Conservation (phyloP, 2,329 filamentous ascomycete genomes). For the Penicillium brasilianum region DNA sequence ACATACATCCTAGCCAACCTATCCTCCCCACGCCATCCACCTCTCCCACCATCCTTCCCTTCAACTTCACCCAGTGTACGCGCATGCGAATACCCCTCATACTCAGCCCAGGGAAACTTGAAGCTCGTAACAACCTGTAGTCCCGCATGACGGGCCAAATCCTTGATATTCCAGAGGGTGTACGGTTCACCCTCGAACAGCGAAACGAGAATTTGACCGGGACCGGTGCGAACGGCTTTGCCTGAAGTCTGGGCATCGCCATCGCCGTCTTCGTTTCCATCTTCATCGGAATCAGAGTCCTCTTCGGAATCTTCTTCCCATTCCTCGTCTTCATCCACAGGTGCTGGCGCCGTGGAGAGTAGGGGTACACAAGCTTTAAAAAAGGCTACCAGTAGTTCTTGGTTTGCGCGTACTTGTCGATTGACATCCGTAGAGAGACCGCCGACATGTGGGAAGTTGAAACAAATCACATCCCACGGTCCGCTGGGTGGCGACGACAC, state of each 20-base stretch:
- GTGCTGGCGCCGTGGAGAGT: slow-evolving; percentile 37
- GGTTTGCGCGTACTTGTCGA: slow-evolving; percentile 90
- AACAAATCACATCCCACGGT: slow-evolving; percentile 77
- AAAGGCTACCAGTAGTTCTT: slow-evolving; percentile 60
- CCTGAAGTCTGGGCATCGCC: slow-evolving; percentile 25
- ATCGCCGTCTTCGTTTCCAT: slow-evolving; percentile 22
- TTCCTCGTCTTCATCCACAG: slow-evolving; percentile 32
- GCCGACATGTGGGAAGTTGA: slow-evolving; percentile 97
- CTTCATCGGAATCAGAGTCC: slow-evolving; percentile 20
- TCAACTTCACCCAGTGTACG: slow-evolving; percentile 53
- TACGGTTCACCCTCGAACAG: slow-evolving; percentile 95
- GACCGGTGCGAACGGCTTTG: slow-evolving; percentile 33
- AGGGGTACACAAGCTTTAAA: slow-evolving; percentile 53
- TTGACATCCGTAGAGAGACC: slow-evolving; percentile 92
- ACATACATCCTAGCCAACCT: slow-evolving; percentile 54
- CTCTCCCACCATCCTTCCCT: slow-evolving; percentile 44
- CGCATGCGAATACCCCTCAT: slow-evolving; percentile 55
- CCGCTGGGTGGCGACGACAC: slow-evolving; percentile 28
- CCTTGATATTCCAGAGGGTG: slow-evolving; percentile 90
- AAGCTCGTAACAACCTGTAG: slow-evolving; percentile 54
- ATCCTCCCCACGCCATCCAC: slow-evolving; percentile 55
- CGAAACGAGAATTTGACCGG: slow-evolving; percentile 74
- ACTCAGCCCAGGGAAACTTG: slow-evolving; percentile 53
- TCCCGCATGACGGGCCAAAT: slow-evolving; percentile 75
- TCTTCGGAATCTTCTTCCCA: slow-evolving; percentile 30